Conservation (phyloP, 2,329 filamentous ascomycete species). For the Metarhizium humberi region DNA sequence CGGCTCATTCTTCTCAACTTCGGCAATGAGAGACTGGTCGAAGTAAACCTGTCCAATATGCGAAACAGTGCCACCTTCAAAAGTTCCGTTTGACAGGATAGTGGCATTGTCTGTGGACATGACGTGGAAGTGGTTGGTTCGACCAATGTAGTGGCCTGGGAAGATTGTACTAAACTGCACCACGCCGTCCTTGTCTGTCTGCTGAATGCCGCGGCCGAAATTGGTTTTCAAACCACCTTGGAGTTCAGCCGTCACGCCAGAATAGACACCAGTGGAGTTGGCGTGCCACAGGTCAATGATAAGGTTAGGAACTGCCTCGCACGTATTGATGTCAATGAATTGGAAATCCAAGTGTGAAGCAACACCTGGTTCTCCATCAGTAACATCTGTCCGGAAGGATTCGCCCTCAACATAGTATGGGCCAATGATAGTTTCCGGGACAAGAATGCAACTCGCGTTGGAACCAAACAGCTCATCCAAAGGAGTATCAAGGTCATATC, state of each 20-base stretch:
- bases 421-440: slow-evolving; percentile 9
- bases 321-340: slow-evolving; percentile 32
- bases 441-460: slow-evolving; percentile 9
- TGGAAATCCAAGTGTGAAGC: slow-evolving; percentile 32
- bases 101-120: slow-evolving; percentile 18
- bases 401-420: slow-evolving; percentile 24
- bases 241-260: slow-evolving; percentile 24
- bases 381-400: slow-evolving; percentile 28
- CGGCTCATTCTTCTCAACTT: slow-evolving; percentile 38
- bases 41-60: slow-evolving; percentile 55
- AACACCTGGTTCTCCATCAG: slow-evolving; percentile 29
- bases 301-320: slow-evolving; percentile 27
- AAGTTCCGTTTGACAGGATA: slow-evolving; percentile 39
- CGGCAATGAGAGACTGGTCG: slow-evolving; percentile 38
- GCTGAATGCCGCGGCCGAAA: slow-evolving; percentile 30
- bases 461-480: slow-evolving; percentile 5
- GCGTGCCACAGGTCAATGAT: slow-evolving; percentile 35
- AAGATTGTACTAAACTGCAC: slow-evolving; percentile 32
- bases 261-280: slow-evolving; percentile 36
- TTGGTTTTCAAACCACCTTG: slow-evolving; percentile 28
- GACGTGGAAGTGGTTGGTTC: slow-evolving; percentile 32
- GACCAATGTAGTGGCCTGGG: slow-evolving; percentile 32
- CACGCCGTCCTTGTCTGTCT: slow-evolving; percentile 29
- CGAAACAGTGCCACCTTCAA: slow-evolving; percentile 37
- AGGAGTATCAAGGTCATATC: slow-evolving; percentile 6